Evolutionary conservation across 2,329 filamentous ascomycete genomes (phyloP).

Genomic region (Daldinia eschscholtzii): DNA sequence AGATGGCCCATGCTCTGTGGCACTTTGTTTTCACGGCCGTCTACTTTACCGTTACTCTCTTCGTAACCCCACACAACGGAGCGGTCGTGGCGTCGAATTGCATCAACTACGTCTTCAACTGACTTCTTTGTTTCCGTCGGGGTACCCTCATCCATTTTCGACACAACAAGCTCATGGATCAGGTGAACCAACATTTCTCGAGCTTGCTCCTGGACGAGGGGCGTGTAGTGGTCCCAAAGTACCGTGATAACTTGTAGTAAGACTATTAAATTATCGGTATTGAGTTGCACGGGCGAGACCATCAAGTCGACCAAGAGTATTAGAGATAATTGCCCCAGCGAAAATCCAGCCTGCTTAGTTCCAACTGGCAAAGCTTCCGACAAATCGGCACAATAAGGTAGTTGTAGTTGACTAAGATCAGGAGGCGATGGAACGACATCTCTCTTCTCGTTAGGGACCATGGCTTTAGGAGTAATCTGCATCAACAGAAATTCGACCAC

Average conservation of each 20-base stretch:
- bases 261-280: constrained; percentile 83
- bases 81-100: constrained; percentile 84
- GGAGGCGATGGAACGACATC: constrained; percentile 76
- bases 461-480: constrained; percentile 94
- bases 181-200: constrained; percentile 98
- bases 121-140: constrained; percentile 73
- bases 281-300: constrained; percentile 88
- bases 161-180: constrained; percentile 93
- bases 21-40: constrained; percentile 81
- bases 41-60: constrained; percentile 84
- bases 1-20: constrained; percentile 89
- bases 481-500: constrained; percentile 94
- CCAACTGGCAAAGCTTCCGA: constrained; percentile 83
- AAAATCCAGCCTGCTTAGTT: constrained; percentile 92
- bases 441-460: constrained; percentile 90
- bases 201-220: constrained; percentile 94
- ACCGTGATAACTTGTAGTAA: constrained; percentile 92
- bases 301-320: constrained; percentile 96
- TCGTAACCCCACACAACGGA: constrained; percentile 95
- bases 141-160: constrained; percentile 76
- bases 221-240: constrained; percentile 97
- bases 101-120: constrained; percentile 90
- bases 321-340: constrained; percentile 90
- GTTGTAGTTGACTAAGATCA: constrained; percentile 70
- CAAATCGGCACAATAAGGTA: constrained; percentile 93